Evolutionary conservation across 129 eudicot genomes (phyloP).

Genomic region (Artemisia argyi): DNA sequence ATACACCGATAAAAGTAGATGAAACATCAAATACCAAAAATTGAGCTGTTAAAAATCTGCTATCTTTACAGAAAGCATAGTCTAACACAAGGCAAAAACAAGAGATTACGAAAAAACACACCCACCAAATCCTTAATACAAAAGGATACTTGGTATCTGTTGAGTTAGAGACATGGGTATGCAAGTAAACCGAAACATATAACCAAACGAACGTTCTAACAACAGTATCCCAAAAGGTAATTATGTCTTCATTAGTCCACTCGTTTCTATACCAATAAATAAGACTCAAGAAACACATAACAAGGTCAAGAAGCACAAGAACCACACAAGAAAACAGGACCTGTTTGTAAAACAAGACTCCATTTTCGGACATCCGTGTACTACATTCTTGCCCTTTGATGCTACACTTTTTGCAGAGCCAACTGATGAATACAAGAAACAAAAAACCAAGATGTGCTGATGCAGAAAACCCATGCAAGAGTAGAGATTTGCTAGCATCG

Average conservation of each 20-base stretch:
- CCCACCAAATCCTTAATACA: slow-evolving; percentile 64
- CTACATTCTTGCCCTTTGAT: slow-evolving; percentile 13
- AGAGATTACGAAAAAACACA: slow-evolving; percentile 42
- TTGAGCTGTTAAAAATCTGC: slow-evolving; percentile 25
- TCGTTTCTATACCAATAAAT: slow-evolving; percentile 57
- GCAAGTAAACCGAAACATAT: slow-evolving; percentile 44
- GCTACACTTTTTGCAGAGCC: slow-evolving; percentile 32
- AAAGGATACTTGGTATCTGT: slow-evolving; percentile 43
- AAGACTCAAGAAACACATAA: slow-evolving; percentile 40
- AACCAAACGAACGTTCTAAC: slow-evolving; percentile 55
- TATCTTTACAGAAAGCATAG: slow-evolving; percentile 26
- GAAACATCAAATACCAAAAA: slow-evolving; percentile 57
- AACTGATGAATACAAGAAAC: slow-evolving; percentile 32
- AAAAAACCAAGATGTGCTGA: slow-evolving; percentile 43
- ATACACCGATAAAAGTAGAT: slow-evolving; percentile 39
- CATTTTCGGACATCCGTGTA: slow-evolving; percentile 14
- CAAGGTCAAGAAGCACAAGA: slow-evolving; percentile 48
- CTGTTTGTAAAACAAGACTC: slow-evolving; percentile 32
- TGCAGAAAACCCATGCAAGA: slow-evolving; percentile 38
- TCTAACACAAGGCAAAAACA: slow-evolving; percentile 50
- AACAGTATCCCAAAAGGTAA: slow-evolving; percentile 37
- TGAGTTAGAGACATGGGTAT: slow-evolving; percentile 33
- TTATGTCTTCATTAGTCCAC: slow-evolving; percentile 52
- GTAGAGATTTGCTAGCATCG: slow-evolving; percentile 22
- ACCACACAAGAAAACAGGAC: slow-evolving; percentile 42